Conservation (phyloP, 2,329 filamentous ascomycete genomes). For the Trichoderma polysporum region DNA sequence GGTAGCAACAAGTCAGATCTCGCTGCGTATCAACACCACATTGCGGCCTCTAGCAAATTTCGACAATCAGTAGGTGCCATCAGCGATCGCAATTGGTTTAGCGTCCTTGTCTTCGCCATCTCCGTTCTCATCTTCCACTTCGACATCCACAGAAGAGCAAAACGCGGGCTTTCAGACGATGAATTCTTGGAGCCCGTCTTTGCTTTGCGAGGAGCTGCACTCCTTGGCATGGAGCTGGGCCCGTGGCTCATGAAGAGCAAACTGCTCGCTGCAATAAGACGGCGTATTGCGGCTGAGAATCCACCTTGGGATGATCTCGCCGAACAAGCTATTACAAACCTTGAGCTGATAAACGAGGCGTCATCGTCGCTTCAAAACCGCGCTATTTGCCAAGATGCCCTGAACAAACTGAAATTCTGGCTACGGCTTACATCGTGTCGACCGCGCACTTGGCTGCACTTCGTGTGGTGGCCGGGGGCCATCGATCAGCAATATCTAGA, state of each 20-base stretch:
- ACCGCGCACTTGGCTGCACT: slow-evolving; percentile 5
- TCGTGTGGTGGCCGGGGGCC: slow-evolving; percentile 6
- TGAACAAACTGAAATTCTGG: slow-evolving; percentile 2
- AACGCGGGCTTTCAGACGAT: background rate
- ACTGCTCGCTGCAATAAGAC: background rate
- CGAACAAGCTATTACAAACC: background rate
- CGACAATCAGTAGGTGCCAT: background rate
- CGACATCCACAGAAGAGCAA: slow-evolving; percentile 15
- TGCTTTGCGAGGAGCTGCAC: background rate
- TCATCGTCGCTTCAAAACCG: background rate
- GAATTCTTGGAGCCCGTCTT: background rate
- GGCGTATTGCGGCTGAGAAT: background rate
- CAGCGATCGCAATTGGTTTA: slow-evolving; percentile 13
- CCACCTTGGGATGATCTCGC: slow-evolving; percentile 6
- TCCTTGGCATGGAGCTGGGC: background rate
- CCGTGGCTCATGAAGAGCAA: slow-evolving; percentile 8
- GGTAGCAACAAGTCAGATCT: background rate
- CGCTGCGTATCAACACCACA: background rate
- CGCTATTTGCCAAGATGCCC: background rate
- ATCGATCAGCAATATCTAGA: slow-evolving; percentile 2
- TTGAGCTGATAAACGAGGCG: background rate
- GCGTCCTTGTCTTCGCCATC: slow-evolving; percentile 12
- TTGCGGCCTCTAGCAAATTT: background rate
- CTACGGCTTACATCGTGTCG: background rate
- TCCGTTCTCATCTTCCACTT: slow-evolving; percentile 15